Base-by-base conservation (phyloP, 495 filamentous ascomycete species). In the Copromyces sp. region DNA sequence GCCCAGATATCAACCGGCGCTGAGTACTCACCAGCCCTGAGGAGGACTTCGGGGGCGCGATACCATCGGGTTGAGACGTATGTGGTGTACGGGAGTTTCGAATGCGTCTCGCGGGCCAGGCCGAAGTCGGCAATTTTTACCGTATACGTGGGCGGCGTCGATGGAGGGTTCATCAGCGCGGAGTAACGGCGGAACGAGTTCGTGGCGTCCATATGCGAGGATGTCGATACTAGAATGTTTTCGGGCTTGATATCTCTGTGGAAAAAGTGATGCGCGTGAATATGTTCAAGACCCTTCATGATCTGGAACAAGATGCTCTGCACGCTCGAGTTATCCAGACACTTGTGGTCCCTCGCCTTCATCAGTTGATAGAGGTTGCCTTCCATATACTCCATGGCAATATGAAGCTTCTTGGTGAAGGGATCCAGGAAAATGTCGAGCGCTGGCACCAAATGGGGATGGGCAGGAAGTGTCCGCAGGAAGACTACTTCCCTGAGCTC, bases 41-140 rank as follows among this genome's bases (percentile, higher is more conserved):
- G 84, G 40, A 99, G 86, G 1, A 99, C 96, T 77, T 99, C 96
- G 0, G 96, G 96, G 6, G 96, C 96, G 68, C 96, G 93, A 78
- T 99, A 99, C 96, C 96, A 99, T 75, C 96, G 84, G 6, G 96
- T 99, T 0, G 96, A 99, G 41, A 99, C 96, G 77, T 99, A 99
- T 16, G 96, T 99, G 0, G 96, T 99, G 82, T 97, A 99, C 1
- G 95, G 93, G 29, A 96, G 86, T 80, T 94, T 97, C 8, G 96
- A 98, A 79, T 97, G 93, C 0, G 94, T 99, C 81, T 99, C 96
- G 72, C 96, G 88, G 11, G 96, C 96, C n/a, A 99, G 87, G 73
- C 96, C 96, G 82, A 99, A 99, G 83, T 99, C 96, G 75, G 96
- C 96, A 79, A 99, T 97, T 84, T 99, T 99, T 71, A 99, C 95